Evolutionary conservation across 139 green algal genomes (phyloP).

Genomic region (Chlorella sp.): DNA sequence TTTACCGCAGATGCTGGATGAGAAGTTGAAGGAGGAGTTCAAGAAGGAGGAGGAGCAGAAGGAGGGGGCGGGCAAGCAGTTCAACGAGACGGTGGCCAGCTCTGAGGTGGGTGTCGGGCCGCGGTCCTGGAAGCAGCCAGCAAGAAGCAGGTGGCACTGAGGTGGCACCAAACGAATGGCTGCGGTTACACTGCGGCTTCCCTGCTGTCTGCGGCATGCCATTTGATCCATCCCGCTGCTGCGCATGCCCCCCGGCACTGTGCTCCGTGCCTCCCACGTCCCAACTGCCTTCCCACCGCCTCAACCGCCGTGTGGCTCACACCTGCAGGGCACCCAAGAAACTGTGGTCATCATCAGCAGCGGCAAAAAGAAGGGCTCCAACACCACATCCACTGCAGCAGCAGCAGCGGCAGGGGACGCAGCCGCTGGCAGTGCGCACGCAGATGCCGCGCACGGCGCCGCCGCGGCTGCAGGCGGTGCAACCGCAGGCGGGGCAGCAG

Average conservation of each 20-base stretch:
- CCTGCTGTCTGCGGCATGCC: too few species aligned
- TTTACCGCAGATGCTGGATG: slow-evolving; percentile 61
- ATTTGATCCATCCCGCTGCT: too few species aligned
- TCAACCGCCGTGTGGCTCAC: too few species aligned
- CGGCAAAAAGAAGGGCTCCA: slow-evolving; percentile 48
- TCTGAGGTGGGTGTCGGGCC: slow-evolving; percentile 42
- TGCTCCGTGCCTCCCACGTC: too few species aligned
- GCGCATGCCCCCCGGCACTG: too few species aligned
- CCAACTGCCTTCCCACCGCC: too few species aligned
- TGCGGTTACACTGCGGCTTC: too few species aligned
- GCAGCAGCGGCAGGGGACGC: slow-evolving; percentile 1
- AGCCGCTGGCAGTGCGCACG: slow-evolving; percentile 9
- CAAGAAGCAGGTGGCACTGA: too few species aligned
- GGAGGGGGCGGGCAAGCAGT: slow-evolving; percentile 63
- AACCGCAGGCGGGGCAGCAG: background rate
- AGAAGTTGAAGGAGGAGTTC: slow-evolving; percentile 77
- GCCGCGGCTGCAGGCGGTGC: background rate
- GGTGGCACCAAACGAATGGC: too few species aligned
- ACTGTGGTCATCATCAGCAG: slow-evolving; percentile 74
- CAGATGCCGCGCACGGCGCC: slow-evolving; percentile 34
- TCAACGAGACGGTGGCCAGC: slow-evolving; percentile 65
- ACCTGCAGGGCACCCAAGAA: slow-evolving; percentile 61
- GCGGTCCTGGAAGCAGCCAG: background rate
- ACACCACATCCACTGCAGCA: slow-evolving; percentile 9
- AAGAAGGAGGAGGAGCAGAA: slow-evolving; percentile 57